Conservation (phyloP, 371 early-diverging fungal species). For the Mucor irregularis region DNA sequence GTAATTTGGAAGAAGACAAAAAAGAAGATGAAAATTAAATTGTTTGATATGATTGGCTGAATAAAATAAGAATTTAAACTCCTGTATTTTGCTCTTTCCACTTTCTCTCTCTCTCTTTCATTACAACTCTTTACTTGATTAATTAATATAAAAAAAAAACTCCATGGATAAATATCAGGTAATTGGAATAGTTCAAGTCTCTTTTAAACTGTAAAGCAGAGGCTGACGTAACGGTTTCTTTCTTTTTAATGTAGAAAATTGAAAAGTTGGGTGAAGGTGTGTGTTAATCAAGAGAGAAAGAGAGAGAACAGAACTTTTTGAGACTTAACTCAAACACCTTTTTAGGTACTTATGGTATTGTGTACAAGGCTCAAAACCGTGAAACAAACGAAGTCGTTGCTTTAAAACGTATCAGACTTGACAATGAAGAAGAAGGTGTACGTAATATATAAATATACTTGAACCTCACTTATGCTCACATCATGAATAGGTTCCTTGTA, state of each 20-base stretch:
- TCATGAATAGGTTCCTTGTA: slow-evolving; percentile 80
- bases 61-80: slow-evolving; percentile 1
- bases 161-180: slow-evolving; percentile 84
- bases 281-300: neutral
- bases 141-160: neutral
- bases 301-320: neutral
- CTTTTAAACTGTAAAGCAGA: neutral
- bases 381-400: slow-evolving; percentile 96
- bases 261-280: slow-evolving; percentile 91
- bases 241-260: slow-evolving; percentile 76
- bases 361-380: slow-evolving; percentile 95
- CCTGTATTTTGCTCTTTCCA: slow-evolving; percentile 4
- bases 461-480: neutral
- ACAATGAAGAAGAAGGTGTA: slow-evolving; percentile 95
- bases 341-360: slow-evolving; percentile 93
- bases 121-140: neutral
- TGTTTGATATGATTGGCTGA: too few relatives aligned
- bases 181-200: neutral
- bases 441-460: neutral
- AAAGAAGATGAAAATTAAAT: neutral
- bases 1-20: slow-evolving; percentile 3
- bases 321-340: neutral
- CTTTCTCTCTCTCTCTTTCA: slow-evolving; percentile 1
- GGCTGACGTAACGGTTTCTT: neutral
- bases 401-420: slow-evolving; percentile 95